These are phyloP conservation scores for Colletotrichum lupini DNA, from an alignment of 2,329 filamentous ascomycete genomes.

Conservation along the genomic window DNA sequence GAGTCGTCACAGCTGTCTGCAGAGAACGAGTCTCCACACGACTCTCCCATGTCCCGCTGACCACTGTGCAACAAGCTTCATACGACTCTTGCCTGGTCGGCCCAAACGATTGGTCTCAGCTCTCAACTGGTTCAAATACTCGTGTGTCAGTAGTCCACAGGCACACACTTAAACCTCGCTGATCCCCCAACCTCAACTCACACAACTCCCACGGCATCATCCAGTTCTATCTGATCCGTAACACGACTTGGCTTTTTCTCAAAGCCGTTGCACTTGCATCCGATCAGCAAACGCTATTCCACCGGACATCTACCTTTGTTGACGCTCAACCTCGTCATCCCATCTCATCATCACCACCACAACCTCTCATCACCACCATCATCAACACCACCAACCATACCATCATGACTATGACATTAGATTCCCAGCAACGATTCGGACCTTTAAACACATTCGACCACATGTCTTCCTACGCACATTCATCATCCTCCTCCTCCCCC, in stretches of 20 bases:
- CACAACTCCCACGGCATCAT: constrained; percentile 43
- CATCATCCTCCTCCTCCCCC: constrained; percentile 65
- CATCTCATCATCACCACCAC: constrained; percentile 27
- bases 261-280: constrained; percentile 58
- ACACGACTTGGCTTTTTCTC: constrained; percentile 56
- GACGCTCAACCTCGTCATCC: constrained; percentile 31
- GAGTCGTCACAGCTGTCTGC: constrained; percentile 61
- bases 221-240: constrained; percentile 46
- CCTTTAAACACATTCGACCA: constrained; percentile 80
- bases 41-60: constrained; percentile 49
- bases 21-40: constrained; percentile 49
- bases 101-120: constrained; percentile 52
- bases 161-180: constrained; percentile 56
- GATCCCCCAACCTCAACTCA: constrained; percentile 59
- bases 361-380: constrained; percentile 38
- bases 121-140: constrained; percentile 43
- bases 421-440: constrained; percentile 84
- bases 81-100: constrained; percentile 49
- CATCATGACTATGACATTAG: constrained; percentile 95
- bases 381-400: constrained; percentile 37
- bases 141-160: constrained; percentile 37
- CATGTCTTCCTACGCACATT: constrained; percentile 73
- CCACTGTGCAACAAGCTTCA: constrained; percentile 56
- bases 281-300: constrained; percentile 59
- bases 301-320: constrained; percentile 38